Evolutionary conservation across 2,329 filamentous ascomycete species (phyloP).

Genomic region (Pyrenophora graminea): DNA sequence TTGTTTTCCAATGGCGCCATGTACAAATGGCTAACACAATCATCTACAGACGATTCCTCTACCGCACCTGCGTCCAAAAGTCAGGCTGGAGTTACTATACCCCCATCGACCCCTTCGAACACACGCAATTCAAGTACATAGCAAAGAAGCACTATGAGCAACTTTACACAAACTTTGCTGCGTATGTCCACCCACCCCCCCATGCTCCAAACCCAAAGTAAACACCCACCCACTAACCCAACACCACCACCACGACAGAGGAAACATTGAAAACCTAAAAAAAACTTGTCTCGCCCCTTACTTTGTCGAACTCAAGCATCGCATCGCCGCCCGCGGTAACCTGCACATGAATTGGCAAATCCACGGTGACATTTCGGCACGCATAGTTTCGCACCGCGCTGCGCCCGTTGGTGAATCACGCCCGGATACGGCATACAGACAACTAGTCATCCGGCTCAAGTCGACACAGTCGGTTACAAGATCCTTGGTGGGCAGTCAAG

Average conservation of each 20-base stretch:
- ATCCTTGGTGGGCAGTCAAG: not conserved
- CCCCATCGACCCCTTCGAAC: slow-evolving; percentile 20
- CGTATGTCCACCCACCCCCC: slow-evolving; percentile 11
- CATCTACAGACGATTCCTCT: slow-evolving; percentile 16
- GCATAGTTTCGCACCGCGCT: slow-evolving; percentile 61
- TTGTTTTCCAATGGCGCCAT: not conserved
- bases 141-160: slow-evolving; percentile 64
- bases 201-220: no score
- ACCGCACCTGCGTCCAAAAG: slow-evolving; percentile 22
- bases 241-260: slow-evolving; percentile 15
- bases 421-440: slow-evolving; percentile 30
- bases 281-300: slow-evolving; percentile 58
- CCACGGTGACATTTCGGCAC: slow-evolving; percentile 44
- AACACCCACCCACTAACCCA: slow-evolving; percentile 9
- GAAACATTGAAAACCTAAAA: slow-evolving; percentile 28
- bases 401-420: slow-evolving; percentile 47
- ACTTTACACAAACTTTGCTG: slow-evolving; percentile 66
- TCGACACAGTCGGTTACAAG: slow-evolving; percentile 26
- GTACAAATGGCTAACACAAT: slow-evolving; percentile 5
- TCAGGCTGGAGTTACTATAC: slow-evolving; percentile 14
- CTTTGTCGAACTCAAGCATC: no score
- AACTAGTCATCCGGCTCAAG: slow-evolving; percentile 33
- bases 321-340: slow-evolving; percentile 55
- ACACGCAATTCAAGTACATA: slow-evolving; percentile 23
- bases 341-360: slow-evolving; percentile 54